phyloP scores from a whole-genome alignment of 140 eudicot genomes.

The Eryngium alpinum region DNA sequence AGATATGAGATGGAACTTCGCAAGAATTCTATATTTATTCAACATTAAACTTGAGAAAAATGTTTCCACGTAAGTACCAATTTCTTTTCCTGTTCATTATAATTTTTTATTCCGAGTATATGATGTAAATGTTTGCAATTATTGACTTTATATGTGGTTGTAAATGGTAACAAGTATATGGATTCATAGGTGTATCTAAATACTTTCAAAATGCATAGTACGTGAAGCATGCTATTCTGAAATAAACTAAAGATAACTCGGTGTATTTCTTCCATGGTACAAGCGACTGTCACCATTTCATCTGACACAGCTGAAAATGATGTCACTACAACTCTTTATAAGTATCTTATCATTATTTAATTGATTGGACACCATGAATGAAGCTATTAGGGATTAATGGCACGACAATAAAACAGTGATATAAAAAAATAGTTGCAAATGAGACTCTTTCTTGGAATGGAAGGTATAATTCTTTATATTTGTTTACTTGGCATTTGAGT shows the following conservation, averaged over 20 bases:
- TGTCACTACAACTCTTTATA: neutral
- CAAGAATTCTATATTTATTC: constrained; percentile 71
- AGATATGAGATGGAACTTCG: constrained; percentile 72
- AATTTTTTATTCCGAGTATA: neutral
- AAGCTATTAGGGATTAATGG: neutral
- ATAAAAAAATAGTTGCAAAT: neutral
- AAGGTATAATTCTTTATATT: neutral
- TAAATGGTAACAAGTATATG: neutral
- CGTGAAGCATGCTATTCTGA: neutral
- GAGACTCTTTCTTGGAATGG: neutral
- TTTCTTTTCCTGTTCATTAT: neutral
- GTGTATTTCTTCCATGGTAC: neutral
- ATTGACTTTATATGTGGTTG: neutral
- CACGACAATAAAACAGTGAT: neutral
- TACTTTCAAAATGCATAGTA: neutral
- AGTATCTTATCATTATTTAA: neutral
- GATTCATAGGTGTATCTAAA: neutral
- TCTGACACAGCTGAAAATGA: neutral
- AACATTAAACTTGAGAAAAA: constrained; percentile 88
- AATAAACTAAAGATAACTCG: neutral
- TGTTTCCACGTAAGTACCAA: constrained; percentile 69
- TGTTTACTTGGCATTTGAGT: neutral
- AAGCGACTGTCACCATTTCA: neutral
- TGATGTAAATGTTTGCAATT: neutral
- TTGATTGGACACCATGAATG: too few species aligned